These are phyloP conservation scores for Aquilaria sinensis DNA, from an alignment of 345 rosid species.

Conservation along the genomic window DNA sequence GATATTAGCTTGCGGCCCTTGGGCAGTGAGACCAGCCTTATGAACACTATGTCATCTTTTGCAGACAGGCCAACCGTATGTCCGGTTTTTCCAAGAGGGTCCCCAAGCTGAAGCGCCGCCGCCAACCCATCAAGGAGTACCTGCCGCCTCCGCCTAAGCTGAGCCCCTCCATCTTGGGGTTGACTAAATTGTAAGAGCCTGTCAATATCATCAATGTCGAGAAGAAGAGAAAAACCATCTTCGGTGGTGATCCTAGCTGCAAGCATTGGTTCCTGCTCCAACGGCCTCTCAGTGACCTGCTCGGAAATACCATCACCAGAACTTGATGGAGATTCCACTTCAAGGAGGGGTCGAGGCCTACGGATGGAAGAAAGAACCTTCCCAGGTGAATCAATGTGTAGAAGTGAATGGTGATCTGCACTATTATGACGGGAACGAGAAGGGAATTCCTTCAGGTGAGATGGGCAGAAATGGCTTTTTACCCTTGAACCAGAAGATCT, in stretches of 20 bases:
- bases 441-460: conserved; percentile 69
- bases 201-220: conserved; percentile 86
- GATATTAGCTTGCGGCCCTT: conserved; percentile 75
- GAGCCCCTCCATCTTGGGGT: conserved; percentile 81
- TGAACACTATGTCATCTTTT: conserved; percentile 77
- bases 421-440: conserved; percentile 78
- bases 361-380: conserved; percentile 54
- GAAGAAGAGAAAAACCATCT: conserved; percentile 66
- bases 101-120: conserved; percentile 83
- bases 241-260: conserved; percentile 94
- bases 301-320: conserved; percentile 53
- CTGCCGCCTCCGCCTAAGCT: conserved; percentile 68
- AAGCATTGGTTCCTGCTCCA: conserved; percentile 92
- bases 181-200: conserved; percentile 60
- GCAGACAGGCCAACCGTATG: conserved; percentile 39
- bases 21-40: conserved; percentile 69
- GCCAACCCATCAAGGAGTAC: conserved; percentile 79
- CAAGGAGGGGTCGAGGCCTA: conserved; percentile 67
- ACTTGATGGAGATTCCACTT: conserved; percentile 52
- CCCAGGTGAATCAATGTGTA: conserved; percentile 54
- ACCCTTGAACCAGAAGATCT: conserved; percentile 51
- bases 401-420: conserved; percentile 53
- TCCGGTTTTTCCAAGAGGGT: conserved; percentile 71
- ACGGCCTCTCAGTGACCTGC: conserved; percentile 61
- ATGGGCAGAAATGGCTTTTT: conserved; percentile 65